Evolutionary conservation across 2,329 filamentous ascomycete species (phyloP).

Genomic region (Neoarthrinium moseri): DNA sequence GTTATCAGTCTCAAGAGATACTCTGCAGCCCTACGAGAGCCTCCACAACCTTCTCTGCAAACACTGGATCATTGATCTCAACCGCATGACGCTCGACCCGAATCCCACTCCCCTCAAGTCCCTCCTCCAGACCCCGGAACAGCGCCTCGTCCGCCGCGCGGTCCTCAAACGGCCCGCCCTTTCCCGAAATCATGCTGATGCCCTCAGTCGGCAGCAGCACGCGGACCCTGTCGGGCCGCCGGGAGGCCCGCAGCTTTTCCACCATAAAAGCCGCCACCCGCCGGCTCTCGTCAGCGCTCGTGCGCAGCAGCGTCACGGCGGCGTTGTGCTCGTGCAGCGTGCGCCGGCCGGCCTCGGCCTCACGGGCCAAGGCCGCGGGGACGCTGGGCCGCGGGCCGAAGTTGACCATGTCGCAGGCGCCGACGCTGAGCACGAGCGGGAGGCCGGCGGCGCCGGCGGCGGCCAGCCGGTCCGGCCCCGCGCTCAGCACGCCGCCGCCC

Average conservation of each 20-base stretch:
- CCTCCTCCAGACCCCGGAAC: slow-evolving; percentile 51
- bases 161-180: slow-evolving; percentile 53
- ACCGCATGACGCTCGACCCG: slow-evolving; percentile 45
- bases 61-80: slow-evolving; percentile 49
- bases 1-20: too few species aligned
- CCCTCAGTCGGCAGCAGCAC: slow-evolving; percentile 61
- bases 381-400: slow-evolving; percentile 58
- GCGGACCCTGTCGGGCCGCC: slow-evolving; percentile 40
- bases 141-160: slow-evolving; percentile 40
- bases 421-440: slow-evolving; percentile 50
- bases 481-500: slow-evolving; percentile 62
- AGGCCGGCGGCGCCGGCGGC: slow-evolving; percentile 57
- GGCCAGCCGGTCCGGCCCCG: slow-evolving; percentile 54
- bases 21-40: not conserved
- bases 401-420: slow-evolving; percentile 61
- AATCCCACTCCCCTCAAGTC: slow-evolving; percentile 48
- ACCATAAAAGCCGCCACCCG: slow-evolving; percentile 56
- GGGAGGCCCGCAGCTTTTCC: slow-evolving; percentile 44
- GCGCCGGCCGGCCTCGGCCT: slow-evolving; percentile 52
- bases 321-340: slow-evolving; percentile 65
- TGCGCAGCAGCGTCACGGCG: slow-evolving; percentile 65
- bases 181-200: slow-evolving; percentile 57
- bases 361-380: not conserved
- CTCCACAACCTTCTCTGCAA: slow-evolving; percentile 7
- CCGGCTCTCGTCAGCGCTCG: slow-evolving; percentile 54